Conservation (phyloP, 805 yeast genomes). For the Candida jianshihensis region DNA sequence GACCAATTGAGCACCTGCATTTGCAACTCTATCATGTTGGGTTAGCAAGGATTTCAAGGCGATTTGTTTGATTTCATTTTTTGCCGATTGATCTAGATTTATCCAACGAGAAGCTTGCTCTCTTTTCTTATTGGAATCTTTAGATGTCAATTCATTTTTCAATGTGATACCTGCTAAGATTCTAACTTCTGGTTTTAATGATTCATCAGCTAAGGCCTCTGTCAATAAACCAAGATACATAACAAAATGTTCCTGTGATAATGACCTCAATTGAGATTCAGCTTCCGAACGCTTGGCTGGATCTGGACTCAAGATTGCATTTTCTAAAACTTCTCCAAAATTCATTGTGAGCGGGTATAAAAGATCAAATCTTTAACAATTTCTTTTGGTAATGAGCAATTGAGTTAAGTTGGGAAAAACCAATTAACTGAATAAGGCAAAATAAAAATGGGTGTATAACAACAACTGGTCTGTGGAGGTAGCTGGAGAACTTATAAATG, state of each 20-base stretch:
- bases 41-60: constrained; percentile 60
- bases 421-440: too few species aligned
- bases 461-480: too few species aligned
- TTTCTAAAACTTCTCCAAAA: constrained; percentile 66
- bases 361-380: neutral
- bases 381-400: too few species aligned
- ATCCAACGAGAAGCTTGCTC: constrained; percentile 74
- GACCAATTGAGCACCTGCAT: constrained; percentile 85
- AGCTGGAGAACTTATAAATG: too few species aligned
- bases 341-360: constrained; percentile 36
- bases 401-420: too few species aligned
- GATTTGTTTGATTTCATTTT: constrained; percentile 56
- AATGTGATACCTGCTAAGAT: constrained; percentile 85
- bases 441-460: too few species aligned
- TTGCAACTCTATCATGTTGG: constrained; percentile 71
- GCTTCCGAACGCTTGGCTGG: constrained; percentile 66
- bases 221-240: constrained; percentile 66
- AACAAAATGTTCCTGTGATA: constrained; percentile 71
- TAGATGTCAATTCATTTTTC: constrained; percentile 84
- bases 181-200: constrained; percentile 69
- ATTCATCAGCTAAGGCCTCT: constrained; percentile 60
- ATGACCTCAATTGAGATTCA: constrained; percentile 63
- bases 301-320: constrained; percentile 67
- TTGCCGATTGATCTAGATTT: constrained; percentile 45
- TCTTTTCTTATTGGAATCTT: constrained; percentile 53